Percentiles rank a stretch among this genome's conserved stretches.
These are phyloP conservation scores for Pseudonitzschia multistriata DNA, from an alignment of 108 stramenopile species.

Conservation along the genomic window DNA sequence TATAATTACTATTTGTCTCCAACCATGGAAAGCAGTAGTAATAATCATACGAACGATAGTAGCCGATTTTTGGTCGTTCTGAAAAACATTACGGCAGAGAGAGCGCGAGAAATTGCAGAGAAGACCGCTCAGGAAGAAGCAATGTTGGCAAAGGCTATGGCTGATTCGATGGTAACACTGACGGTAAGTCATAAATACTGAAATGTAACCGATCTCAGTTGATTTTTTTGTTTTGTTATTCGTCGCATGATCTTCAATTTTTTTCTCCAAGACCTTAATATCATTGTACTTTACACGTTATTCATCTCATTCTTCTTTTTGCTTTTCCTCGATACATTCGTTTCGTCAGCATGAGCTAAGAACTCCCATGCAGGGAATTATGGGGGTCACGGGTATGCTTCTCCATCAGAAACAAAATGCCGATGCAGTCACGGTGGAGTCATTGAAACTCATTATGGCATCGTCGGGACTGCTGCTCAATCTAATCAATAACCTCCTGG, in stretches of 20 bases:
- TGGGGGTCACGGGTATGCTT: conserved; percentile 24
- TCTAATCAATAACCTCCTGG: conserved; percentile 24
- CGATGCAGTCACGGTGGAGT: background rate
- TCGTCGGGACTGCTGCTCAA: conserved; percentile 21
- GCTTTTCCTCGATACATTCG: background rate
- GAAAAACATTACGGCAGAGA: conserved; percentile 21
- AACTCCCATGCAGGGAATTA: conserved; percentile 26
- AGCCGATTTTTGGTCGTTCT: conserved; percentile 21
- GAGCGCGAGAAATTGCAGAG: conserved; percentile 20
- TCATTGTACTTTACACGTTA: background rate
- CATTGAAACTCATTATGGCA: conserved; percentile 20
- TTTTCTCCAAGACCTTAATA: background rate
- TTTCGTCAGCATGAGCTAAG: conserved; percentile 16
- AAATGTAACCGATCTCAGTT: too few relatives aligned
- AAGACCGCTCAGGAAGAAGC: conserved; percentile 19
- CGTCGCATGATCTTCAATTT: too few relatives aligned
- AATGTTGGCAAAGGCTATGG: conserved; percentile 21
- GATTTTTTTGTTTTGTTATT: background rate
- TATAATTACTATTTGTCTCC: background rate
- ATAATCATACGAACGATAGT: background rate
- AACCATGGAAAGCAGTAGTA: background rate
- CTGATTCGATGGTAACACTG: conserved; percentile 16
- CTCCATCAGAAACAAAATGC: conserved; percentile 5
- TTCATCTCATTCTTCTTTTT: background rate
- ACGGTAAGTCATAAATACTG: conserved; percentile 8